Base-by-base conservation (phyloP, 1,139 yeast species). In the Hanseniaspora gamundiae region DNA sequence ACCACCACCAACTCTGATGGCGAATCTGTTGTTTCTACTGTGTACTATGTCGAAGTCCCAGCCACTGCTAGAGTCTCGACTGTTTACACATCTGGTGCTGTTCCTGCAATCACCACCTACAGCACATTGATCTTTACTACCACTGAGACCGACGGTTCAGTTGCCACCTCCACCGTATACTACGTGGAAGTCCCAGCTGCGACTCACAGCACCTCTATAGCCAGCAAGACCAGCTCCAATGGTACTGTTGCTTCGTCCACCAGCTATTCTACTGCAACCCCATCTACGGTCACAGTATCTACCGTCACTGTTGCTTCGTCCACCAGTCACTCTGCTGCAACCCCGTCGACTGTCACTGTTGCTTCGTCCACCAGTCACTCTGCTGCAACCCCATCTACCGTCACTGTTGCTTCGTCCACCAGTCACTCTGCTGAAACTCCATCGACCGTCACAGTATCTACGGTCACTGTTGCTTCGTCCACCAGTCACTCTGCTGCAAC, bases 391-490 rank as follows among this genome's bases (percentile, higher is more conserved):
- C n/a, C n/a, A n/a, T n/a, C n/a, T n/a, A n/a, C n/a, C n/a, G n/a
- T n/a, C n/a, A n/a, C n/a, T n/a, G n/a, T n/a, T n/a, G n/a, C n/a
- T n/a, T n/a, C n/a, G n/a, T n/a, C n/a, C n/a, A n/a, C n/a, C n/a
- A n/a, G n/a, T n/a, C 46, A 47, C 42, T 38, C 27, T 27, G 46
- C 46, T 22, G 47, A 44, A 17, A 47, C 49, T 21, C 48, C 49
- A 6, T n/a, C n/a, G n/a, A n/a, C n/a, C n/a, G n/a, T n/a, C n/a
- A n/a, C n/a, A n/a, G n/a, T n/a, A n/a, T n/a, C n/a, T n/a, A n/a
- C n/a, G n/a, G n/a, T n/a, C n/a, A n/a, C n/a, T n/a, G n/a, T n/a
- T n/a, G n/a, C n/a, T n/a, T n/a, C n/a, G n/a, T n/a, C n/a, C n/a
- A n/a, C n/a, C n/a, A n/a, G n/a, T n/a, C n/a, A n/a, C n/a, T n/a